A percentile compares a stretch with the other conserved stretches of the same genome.
Conservation (phyloP, 2,329 filamentous ascomycete species). For the Mycogone perniciosa region DNA sequence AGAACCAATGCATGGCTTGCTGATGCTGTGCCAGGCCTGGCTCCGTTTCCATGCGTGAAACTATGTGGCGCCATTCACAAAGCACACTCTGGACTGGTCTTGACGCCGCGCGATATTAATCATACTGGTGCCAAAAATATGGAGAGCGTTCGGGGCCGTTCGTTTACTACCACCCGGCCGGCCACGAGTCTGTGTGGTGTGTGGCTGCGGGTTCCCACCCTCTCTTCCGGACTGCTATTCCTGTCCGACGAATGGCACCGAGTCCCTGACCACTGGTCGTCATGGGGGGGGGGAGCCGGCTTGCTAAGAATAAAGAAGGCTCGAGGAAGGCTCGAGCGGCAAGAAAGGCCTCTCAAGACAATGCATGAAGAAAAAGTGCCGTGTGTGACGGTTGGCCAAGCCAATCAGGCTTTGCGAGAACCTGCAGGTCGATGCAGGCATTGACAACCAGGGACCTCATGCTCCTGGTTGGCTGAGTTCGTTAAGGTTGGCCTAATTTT, state of each 20-base stretch:
- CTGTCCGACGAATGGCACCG: not conserved
- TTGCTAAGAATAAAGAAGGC: not conserved
- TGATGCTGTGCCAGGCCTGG: slow-evolving; percentile 2
- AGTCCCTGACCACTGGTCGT: not conserved
- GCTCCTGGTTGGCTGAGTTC: slow-evolving; percentile 28
- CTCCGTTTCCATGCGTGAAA: slow-evolving; percentile 9
- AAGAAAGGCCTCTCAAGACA: slow-evolving; percentile 11
- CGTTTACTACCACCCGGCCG: too few relatives aligned
- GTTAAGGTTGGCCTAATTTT: slow-evolving; percentile 29
- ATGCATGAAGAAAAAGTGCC: slow-evolving; percentile 16
- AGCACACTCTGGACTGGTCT: not conserved
- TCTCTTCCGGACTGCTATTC: slow-evolving; percentile 1
- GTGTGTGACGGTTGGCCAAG: not conserved
- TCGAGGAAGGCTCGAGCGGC: slow-evolving; percentile 2
- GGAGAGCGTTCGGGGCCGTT: not conserved
- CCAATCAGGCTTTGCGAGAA: slow-evolving; percentile 4
- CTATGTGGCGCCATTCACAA: slow-evolving; percentile 7
- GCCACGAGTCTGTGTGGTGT: not conserved
- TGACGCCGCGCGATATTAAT: slow-evolving; percentile 5
- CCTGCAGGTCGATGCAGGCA: slow-evolving; percentile 4
- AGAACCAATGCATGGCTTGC: slow-evolving; percentile 1
- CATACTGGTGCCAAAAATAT: not conserved
- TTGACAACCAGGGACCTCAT: slow-evolving; percentile 13
- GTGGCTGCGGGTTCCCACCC: not conserved
- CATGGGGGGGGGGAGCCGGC: too few relatives aligned